Conservation (phyloP, 305 asterid genomes). For the Striga hermonthica region DNA sequence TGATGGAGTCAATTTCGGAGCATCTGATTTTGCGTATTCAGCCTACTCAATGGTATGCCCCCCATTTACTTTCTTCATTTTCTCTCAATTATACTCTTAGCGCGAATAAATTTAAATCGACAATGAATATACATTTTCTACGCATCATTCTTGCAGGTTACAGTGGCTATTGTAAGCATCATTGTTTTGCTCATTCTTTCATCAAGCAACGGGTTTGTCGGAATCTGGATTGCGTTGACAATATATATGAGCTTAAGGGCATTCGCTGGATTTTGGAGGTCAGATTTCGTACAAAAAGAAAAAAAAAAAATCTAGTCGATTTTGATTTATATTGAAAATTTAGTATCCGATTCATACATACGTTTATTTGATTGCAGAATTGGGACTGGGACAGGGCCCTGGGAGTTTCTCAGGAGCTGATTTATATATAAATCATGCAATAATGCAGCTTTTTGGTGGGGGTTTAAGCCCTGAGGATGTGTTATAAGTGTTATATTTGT, state of each 20-base stretch:
- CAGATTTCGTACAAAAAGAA: neutral
- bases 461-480: neutral
- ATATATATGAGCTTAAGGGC: conserved; percentile 70
- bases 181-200: conserved; percentile 50
- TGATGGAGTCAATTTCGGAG: conserved; percentile 79
- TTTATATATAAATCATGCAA: neutral
- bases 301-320: neutral
- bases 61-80: neutral
- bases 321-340: neutral
- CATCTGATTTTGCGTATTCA: conserved; percentile 81
- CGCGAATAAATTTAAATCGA: neutral
- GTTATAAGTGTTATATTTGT: neutral
- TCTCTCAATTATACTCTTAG: too few species aligned
- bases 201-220: conserved; percentile 48
- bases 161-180: conserved; percentile 66
- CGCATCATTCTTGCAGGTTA: conserved; percentile 42
- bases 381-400: conserved; percentile 77
- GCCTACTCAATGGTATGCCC: conserved; percentile 78
- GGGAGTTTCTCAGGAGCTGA: conserved; percentile 56
- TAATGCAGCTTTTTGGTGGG: neutral
- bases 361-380: conserved; percentile 42
- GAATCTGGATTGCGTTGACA: conserved; percentile 67
- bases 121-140: neutral
- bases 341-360: neutral
- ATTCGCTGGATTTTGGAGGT: conserved; percentile 80